These are phyloP conservation scores for Aspergillus clavatus DNA, from an alignment of 2,329 filamentous ascomycete genomes.

Conservation along the genomic window DNA sequence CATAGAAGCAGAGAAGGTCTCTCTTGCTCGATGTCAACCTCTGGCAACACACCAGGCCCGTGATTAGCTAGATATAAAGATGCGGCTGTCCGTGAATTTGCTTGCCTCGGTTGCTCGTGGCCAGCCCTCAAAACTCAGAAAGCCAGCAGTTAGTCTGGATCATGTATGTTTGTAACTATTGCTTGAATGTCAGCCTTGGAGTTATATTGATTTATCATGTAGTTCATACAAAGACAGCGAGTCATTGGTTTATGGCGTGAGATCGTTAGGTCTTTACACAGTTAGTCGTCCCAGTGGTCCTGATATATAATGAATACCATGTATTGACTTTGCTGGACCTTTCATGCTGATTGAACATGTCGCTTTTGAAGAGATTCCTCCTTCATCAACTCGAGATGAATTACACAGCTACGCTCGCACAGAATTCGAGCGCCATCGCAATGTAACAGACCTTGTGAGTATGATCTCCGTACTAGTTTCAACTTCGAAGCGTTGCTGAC, in stretches of 20 bases:
- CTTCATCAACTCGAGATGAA: slow-evolving; percentile 38
- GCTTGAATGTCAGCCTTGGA: not conserved
- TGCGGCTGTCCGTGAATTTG: slow-evolving; percentile 27
- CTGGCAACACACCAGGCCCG: not conserved
- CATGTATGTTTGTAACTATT: slow-evolving; percentile 35
- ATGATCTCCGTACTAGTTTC: not conserved
- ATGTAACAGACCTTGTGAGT: slow-evolving; percentile 41
- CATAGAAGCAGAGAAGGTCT: slow-evolving; percentile 1
- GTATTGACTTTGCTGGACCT: not conserved
- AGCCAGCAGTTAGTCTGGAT: slow-evolving; percentile 35
- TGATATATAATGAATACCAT: too few relatives aligned
- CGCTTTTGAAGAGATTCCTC: slow-evolving; percentile 31
- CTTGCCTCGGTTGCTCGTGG: slow-evolving; percentile 28
- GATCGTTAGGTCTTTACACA: slow-evolving; percentile 39
- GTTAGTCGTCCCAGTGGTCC: slow-evolving; percentile 17
- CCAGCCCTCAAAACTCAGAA: slow-evolving; percentile 31
- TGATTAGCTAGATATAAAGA: slow-evolving; percentile 8
- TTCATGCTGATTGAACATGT: not conserved
- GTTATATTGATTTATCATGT: slow-evolving; percentile 4
- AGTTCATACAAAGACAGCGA: slow-evolving; percentile 43
- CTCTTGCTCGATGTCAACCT: not conserved
- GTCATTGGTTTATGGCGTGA: slow-evolving; percentile 42
- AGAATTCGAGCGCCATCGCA: slow-evolving; percentile 42
- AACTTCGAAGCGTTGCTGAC: not conserved
- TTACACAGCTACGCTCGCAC: slow-evolving; percentile 39